Evolutionary conservation across 371 early-diverging fungal species (phyloP).

Genomic region (Actinomucor elegans): DNA sequence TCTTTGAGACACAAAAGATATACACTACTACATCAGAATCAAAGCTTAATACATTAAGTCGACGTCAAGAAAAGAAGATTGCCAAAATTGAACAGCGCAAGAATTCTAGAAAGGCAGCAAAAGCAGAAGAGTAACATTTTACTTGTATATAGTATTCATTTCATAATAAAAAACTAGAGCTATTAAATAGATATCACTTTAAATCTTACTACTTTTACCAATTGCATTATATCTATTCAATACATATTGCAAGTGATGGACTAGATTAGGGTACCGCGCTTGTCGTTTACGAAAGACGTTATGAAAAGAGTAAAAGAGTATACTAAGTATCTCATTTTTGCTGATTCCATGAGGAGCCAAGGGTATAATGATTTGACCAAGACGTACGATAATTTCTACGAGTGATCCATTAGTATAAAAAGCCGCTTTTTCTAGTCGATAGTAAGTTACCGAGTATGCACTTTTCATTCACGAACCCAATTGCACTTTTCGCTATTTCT

Average conservation of each 20-base stretch:
- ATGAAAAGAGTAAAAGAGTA: not conserved
- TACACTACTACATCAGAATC: slow-evolving; percentile 12
- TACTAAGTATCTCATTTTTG: not conserved
- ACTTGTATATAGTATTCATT: no score
- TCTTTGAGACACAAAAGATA: slow-evolving; percentile 41
- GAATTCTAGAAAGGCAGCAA: slow-evolving; percentile 23
- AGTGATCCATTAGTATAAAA: not conserved
- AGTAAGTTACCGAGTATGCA: slow-evolving; percentile 5
- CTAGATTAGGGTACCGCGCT: not conserved
- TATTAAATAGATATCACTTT: no score
- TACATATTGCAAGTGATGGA: not conserved
- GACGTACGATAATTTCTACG: slow-evolving; percentile 2
- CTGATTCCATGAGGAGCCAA: not conserved
- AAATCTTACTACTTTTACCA: no score
- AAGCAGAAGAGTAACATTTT: slow-evolving; percentile 3
- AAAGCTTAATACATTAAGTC: slow-evolving; percentile 24
- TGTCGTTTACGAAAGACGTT: not conserved
- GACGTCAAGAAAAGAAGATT: slow-evolving; percentile 55
- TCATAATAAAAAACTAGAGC: no score
- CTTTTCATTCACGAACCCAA: slow-evolving; percentile 1
- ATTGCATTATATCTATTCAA: not conserved
- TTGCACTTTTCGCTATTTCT: not conserved
- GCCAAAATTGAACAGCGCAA: slow-evolving; percentile 53
- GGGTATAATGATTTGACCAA: not conserved
- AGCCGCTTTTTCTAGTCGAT: not conserved